Conservation (phyloP, 2,329 filamentous ascomycete species). For the Trichophyton rubrum region DNA sequence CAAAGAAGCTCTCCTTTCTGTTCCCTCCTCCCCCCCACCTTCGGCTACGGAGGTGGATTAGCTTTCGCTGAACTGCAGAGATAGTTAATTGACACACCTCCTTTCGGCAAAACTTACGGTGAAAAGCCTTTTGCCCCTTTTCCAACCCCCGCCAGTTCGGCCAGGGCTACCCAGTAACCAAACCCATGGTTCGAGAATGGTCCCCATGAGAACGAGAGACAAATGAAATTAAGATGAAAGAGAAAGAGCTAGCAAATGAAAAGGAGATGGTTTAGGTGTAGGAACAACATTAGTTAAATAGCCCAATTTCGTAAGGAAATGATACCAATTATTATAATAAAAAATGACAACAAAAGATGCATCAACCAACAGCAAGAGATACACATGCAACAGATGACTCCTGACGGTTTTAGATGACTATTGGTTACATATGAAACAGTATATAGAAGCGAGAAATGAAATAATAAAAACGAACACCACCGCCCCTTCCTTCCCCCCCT, state of each 20-base stretch:
- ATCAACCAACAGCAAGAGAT: not conserved
- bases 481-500: not conserved
- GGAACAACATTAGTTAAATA: not conserved
- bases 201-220: not conserved
- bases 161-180: not conserved
- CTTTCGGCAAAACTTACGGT: too few species aligned
- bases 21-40: too few species aligned
- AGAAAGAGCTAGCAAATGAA: not conserved
- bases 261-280: not conserved
- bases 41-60: too few species aligned
- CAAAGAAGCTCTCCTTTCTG: not conserved
- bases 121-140: too few species aligned
- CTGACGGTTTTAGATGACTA: not conserved
- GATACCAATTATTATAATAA: too few species aligned
- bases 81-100: not conserved
- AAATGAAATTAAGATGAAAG: not conserved
- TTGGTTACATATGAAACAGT: constrained; percentile 1
- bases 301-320: not conserved
- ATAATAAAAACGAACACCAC: not conserved
- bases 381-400: not conserved
- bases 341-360: not conserved
- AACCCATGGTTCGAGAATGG: not conserved
- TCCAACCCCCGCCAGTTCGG: not conserved
- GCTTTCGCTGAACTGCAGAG: not conserved
- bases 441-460: not conserved